Base-by-base conservation (phyloP, 1,284 basidiomycete genomes). In the Megacollybia platyphylla region DNA sequence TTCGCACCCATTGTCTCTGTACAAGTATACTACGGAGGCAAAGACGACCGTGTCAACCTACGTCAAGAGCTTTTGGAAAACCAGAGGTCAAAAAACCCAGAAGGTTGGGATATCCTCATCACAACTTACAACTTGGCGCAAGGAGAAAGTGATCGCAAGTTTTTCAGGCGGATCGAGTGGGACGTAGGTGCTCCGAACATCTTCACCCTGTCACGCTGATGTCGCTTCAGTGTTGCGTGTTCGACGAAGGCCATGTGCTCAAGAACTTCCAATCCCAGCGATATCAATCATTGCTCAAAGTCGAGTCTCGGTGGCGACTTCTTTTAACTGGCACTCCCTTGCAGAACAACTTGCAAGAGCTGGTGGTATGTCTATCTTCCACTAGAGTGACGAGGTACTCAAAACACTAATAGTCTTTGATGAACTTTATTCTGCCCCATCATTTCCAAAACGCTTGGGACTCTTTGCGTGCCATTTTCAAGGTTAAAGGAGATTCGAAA, bases 211-310 rank as follows among this genome's bases (percentile, higher is more conserved):
- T 37, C 18, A 29, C 41, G 43, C 38, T 3, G 24, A 27, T 18
- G 18, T 20, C 37, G 40, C 41, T 36, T 24, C 50, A 91, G 85
- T 85, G 79, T 15, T 91, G 87, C 51, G 80, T 97, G 34, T 97
- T 88, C 54, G 93, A 97, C 55, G 94, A 97, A 60, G 96, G 90
- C 0, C 92, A 97, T 58, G 80, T 92, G 49, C 70, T 99, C 49
- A 99, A 99, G 68, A 98, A 97, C 60, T 92, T 89, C 58, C 85
- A 92, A 52, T 94, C 91, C 13, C 90, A 97, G 58, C 85, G 93
- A 32, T 97, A 98, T 59, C 81, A 86, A 51, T 79, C 91, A 36
- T 64, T 99, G 17, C 70, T 97, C 53, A 82, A 81, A 52, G 87
- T 92, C 57, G 73, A 80, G 17, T 86, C 90, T 0, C 73, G 76